Base-by-base conservation (phyloP, 2,329 filamentous ascomycete genomes). In the Botrytis squamosa region DNA sequence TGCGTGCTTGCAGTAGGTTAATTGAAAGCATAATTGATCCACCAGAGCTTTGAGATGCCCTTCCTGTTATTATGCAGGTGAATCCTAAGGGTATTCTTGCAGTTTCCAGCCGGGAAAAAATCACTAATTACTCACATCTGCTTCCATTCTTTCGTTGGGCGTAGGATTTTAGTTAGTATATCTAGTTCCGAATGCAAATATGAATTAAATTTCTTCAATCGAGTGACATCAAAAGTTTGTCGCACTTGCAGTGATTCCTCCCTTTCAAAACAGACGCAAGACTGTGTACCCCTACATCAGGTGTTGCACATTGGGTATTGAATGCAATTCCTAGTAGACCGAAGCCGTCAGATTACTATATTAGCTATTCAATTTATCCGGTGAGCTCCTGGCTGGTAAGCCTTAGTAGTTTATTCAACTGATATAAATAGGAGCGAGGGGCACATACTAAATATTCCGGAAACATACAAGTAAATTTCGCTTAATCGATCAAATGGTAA, bases 261-360 rank as follows among this genome's bases (percentile, higher is more conserved):
- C 25, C 1, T 16, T n/a, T n/a, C 5, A 16, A 16, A 55, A 55
- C 4, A n/a, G 2, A 0, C 1, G 0, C 49, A 52, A 6, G 10
- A 52, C 22, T 52, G 14, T 52, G 22, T 52, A 0, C n/a, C 22
- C 25, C 14, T 52, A 1, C 22, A n/a, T 3, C 46, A 1, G 10
- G 10, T 52, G 10, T 12, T n/a, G 25, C 0, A 10, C 4, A 25
- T n/a, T 0, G 4, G 49, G 0, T n/a, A 14, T 52, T 14, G 4
- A 25, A 25, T 2, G 10, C 10, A 52, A 52, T 0, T 1, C 22
- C 3, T 52, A 4, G 6, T 52, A 1, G 3, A 14, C 22, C 3
- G 22, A 52, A 52, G 4, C 46, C 22, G 22, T 25, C 1, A 49
- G 12, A 4, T 25, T 49, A 9, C 9, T 5, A 4, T 4, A 49